phyloP scores from a whole-genome alignment of 1,284 basidiomycete species.

The Microbotryum saponariae region DNA sequence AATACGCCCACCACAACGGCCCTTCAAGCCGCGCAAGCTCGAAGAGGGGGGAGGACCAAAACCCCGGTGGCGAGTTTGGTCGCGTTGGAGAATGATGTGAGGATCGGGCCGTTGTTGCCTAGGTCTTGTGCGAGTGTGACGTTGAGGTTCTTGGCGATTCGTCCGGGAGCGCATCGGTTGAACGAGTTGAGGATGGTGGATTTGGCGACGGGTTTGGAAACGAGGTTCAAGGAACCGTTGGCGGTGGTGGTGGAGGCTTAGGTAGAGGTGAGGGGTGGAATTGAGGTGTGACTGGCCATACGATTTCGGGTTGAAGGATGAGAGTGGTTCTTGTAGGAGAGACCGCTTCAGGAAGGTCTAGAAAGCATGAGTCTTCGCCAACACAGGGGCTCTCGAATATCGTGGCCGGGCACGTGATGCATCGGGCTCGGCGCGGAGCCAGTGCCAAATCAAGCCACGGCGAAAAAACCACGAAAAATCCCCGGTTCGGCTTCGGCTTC shows the following conservation, averaged over 20 bases:
- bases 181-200: conserved; percentile 16
- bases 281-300: too few species aligned
- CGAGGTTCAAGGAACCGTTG: conserved; percentile 10
- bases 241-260: conserved; percentile 19
- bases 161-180: conserved; percentile 19
- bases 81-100: conserved; percentile 28
- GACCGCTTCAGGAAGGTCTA: too few species aligned
- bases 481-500: too few species aligned
- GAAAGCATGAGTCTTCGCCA: too few species aligned
- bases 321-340: too few species aligned
- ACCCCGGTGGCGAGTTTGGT: conserved; percentile 12
- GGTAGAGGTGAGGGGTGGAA: too few species aligned
- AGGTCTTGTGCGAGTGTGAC: conserved; percentile 21
- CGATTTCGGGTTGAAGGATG: too few species aligned
- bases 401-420: too few species aligned
- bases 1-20: not conserved
- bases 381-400: too few species aligned
- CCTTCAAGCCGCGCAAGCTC: not conserved
- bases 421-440: too few species aligned
- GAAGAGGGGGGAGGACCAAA: not conserved
- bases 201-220: conserved; percentile 17
- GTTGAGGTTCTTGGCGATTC: conserved; percentile 24
- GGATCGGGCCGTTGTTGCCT: conserved; percentile 28
- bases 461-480: too few species aligned
- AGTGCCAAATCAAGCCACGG: too few species aligned